Percentiles rank a stretch among this genome's conserved stretches.
Evolutionary conservation across 1,284 basidiomycete genomes (phyloP).

Genomic region (Melampsora americana): DNA sequence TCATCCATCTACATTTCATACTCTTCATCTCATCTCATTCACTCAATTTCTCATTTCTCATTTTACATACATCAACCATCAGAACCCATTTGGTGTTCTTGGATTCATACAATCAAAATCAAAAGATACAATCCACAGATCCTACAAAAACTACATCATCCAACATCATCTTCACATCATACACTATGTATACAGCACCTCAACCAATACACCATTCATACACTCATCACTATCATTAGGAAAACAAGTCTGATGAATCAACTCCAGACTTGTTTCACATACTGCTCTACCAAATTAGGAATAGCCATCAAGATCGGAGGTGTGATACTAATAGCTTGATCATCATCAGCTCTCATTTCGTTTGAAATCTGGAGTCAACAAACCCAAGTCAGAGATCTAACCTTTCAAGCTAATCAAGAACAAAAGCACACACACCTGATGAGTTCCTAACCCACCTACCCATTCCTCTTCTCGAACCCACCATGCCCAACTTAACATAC

Average conservation of each 20-base stretch:
- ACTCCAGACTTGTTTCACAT: slow-evolving; percentile 4
- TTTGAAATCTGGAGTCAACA: neutral
- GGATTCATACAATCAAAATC: too few relatives aligned
- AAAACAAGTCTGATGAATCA: neutral
- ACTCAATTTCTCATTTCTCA: too few relatives aligned
- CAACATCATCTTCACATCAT: too few relatives aligned
- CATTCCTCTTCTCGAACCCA: neutral
- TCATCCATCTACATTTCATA: too few relatives aligned
- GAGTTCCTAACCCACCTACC: neutral
- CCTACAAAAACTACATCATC: too few relatives aligned
- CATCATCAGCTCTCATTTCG: neutral
- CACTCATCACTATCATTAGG: too few relatives aligned
- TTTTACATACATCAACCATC: too few relatives aligned
- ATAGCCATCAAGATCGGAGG: neutral
- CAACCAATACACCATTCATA: too few relatives aligned
- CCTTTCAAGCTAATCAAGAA: neutral
- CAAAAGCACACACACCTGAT: neutral
- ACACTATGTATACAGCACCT: too few relatives aligned
- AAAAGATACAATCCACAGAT: too few relatives aligned
- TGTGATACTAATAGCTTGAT: neutral
- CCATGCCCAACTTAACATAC: slow-evolving; percentile 3
- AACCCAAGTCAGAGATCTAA: neutral
- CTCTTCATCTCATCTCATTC: too few relatives aligned
- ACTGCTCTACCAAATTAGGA: neutral
- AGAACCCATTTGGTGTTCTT: too few relatives aligned